Evolutionary conservation across 2,329 filamentous ascomycete species (phyloP), one percentile per base, ranked within the genome.

Genomic region (Paecilomyces sp.): DNA sequence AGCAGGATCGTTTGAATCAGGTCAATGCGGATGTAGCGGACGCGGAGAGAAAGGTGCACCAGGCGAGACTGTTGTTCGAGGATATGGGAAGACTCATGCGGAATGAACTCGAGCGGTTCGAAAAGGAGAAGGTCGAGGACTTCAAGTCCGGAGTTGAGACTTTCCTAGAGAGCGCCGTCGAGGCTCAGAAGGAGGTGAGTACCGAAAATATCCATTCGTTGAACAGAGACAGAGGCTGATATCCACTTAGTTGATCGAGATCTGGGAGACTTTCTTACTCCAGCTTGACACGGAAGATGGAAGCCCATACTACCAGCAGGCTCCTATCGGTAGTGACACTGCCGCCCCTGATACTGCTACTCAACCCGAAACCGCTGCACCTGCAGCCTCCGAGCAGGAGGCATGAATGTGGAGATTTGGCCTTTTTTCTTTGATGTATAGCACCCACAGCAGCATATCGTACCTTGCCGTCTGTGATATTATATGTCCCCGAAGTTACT

Each of bases 141-240:
- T 99, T 99, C 76, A 99, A 99, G 82, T 94, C 90, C 63, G 93
- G 92, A 0, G 92, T 99, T 1, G 94, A 99, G 79, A 99, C 94
- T 1, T 99, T 96, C 77, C 77, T 99, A 67, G 94, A 99, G 80
- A 92, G 94, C 70, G 91, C 94, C 3, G 92, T 99, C 3, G 94
- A 99, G 77, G 94, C 93, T 58, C 94, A 99, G 79, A 99, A 99
- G 78, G 94, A 99, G 88, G 93, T 94, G 74, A 75, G 85, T 61
- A 25, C 28, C 54, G 54, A 53, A 25, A 34, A 18, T 28, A 8
- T 33, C 15, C 51, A 53, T 51, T 50, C 15, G 52, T 22, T 52
- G 15, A 33, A 50, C 9, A 15, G 51, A 8, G 11, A 11, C 13
- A 33, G 54, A 52, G 22, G 31, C 53, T 67, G 54, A 59, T 57